Evolutionary conservation across 805 yeast species (phyloP).

Genomic region (Trichomonascus vanleenenianus): DNA sequence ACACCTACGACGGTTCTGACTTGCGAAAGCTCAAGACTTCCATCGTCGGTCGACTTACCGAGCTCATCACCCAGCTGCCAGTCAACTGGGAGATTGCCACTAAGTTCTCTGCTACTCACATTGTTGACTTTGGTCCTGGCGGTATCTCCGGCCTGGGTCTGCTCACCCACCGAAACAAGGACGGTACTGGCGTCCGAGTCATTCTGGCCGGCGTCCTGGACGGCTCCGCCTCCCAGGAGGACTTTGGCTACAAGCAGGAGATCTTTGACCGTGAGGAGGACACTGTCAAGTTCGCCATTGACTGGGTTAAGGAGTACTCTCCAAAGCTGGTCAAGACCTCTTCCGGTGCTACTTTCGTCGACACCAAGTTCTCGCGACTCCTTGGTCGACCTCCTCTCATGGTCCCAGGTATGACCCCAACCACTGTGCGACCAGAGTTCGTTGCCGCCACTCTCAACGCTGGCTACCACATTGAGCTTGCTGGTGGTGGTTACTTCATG

Average conservation of each 20-base stretch:
- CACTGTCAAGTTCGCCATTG: conserved; percentile 71
- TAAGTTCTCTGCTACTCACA: conserved; percentile 71
- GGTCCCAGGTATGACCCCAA: conserved; percentile 99
- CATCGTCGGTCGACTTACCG: conserved; percentile 60
- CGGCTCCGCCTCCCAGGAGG: conserved; percentile 57
- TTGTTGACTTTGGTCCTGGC: conserved; percentile 98
- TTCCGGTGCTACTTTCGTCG: conserved; percentile 65
- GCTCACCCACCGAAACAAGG: conserved; percentile 93
- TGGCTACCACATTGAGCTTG: conserved; percentile 95
- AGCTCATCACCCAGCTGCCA: conserved; percentile 78
- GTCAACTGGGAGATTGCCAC: conserved; percentile 96
- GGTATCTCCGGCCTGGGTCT: conserved; percentile 96
- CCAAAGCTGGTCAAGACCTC: conserved; percentile 76
- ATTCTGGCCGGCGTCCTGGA: conserved; percentile 91
- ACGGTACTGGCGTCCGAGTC: conserved; percentile 95
- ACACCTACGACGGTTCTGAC: conserved; percentile 79
- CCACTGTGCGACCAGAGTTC: conserved; percentile 90
- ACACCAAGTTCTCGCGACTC: conserved; percentile 88
- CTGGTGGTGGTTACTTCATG: conserved; percentile 96
- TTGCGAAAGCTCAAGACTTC: conserved; percentile 49
- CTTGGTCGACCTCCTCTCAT: conserved; percentile 92
- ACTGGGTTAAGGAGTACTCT: conserved; percentile 84
- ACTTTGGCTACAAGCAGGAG: conserved; percentile 94
- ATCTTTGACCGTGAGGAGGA: conserved; percentile 62
- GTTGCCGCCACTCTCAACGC: conserved; percentile 92